Evolutionary conservation across 345 rosid genomes (phyloP).

Genomic region (Aurinia saxatilis): DNA sequence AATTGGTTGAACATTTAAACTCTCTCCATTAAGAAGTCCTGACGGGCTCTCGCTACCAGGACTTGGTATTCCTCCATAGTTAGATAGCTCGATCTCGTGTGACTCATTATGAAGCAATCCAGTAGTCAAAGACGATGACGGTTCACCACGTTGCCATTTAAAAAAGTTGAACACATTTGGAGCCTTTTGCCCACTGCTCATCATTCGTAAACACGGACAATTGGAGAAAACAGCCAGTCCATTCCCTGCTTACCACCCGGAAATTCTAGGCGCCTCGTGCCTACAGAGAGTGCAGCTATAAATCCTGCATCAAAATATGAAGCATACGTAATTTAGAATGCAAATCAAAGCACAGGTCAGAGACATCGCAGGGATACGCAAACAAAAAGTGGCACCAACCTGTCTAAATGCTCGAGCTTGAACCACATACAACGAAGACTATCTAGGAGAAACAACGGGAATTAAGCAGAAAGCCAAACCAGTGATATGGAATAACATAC

Average conservation of each 20-base stretch:
- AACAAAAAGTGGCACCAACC: not conserved
- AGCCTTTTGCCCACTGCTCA: slow-evolving; percentile 69
- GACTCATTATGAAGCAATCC: slow-evolving; percentile 75
- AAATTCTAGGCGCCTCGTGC: not conserved
- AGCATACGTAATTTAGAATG: not conserved
- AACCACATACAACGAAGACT: not conserved
- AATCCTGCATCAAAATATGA: slow-evolving; percentile 16
- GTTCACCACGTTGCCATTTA: slow-evolving; percentile 62
- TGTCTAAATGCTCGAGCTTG: not conserved
- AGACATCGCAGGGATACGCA: not conserved
- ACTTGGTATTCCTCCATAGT: slow-evolving; percentile 72
- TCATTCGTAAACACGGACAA: slow-evolving; percentile 56
- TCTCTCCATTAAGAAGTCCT: slow-evolving; percentile 89
- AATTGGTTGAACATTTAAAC: slow-evolving; percentile 69
- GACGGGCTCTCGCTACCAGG: slow-evolving; percentile 98
- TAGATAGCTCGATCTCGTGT: slow-evolving; percentile 88
- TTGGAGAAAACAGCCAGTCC: slow-evolving; percentile 66
- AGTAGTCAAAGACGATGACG: slow-evolving; percentile 64
- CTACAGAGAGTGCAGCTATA: slow-evolving; percentile 11
- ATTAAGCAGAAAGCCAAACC: slow-evolving; percentile 3
- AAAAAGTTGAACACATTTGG: slow-evolving; percentile 53
- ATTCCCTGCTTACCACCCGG: slow-evolving; percentile 44
- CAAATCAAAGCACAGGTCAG: not conserved
- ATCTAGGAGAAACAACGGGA: not conserved
- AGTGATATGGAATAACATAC: not conserved